Evolutionary conservation across 2,329 filamentous ascomycete species (phyloP).

Genomic region (Alternaria brassicae): DNA sequence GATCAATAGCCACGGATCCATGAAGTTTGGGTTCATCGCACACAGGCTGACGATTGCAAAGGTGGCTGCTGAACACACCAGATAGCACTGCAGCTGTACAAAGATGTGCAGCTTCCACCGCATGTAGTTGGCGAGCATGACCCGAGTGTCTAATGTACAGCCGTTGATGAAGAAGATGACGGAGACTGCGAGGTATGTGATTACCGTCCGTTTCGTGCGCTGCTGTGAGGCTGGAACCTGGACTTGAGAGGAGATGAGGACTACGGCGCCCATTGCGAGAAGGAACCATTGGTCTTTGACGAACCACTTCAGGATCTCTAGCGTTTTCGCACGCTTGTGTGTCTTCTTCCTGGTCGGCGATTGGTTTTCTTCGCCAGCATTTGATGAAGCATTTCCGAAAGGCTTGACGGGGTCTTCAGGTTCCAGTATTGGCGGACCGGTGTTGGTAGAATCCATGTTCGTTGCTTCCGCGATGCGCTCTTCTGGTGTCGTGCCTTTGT

Average conservation of each 20-base stretch:
- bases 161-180: constrained; percentile 76
- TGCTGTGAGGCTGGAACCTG: constrained; percentile 64
- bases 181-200: constrained; percentile 72
- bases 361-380: neutral
- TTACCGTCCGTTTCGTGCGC: constrained; percentile 56
- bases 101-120: constrained; percentile 73
- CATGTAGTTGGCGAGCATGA: constrained; percentile 66
- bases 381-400: neutral
- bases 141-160: constrained; percentile 69
- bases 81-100: constrained; percentile 71
- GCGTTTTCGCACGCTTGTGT: constrained; percentile 11
- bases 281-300: constrained; percentile 69
- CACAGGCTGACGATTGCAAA: constrained; percentile 63
- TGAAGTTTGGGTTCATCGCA: constrained; percentile 57
- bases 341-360: neutral
- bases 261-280: constrained; percentile 64
- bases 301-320: constrained; percentile 43
- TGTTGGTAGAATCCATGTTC: neutral
- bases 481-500: neutral
- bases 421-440: neutral
- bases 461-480: neutral
- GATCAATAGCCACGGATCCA: constrained; percentile 70
- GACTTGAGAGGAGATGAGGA: constrained; percentile 62
- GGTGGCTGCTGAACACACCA: constrained; percentile 69
- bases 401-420: neutral